These are phyloP conservation scores for Geotrichum klebahnii DNA, from an alignment of 1,139 yeast species.

Conservation along the genomic window DNA sequence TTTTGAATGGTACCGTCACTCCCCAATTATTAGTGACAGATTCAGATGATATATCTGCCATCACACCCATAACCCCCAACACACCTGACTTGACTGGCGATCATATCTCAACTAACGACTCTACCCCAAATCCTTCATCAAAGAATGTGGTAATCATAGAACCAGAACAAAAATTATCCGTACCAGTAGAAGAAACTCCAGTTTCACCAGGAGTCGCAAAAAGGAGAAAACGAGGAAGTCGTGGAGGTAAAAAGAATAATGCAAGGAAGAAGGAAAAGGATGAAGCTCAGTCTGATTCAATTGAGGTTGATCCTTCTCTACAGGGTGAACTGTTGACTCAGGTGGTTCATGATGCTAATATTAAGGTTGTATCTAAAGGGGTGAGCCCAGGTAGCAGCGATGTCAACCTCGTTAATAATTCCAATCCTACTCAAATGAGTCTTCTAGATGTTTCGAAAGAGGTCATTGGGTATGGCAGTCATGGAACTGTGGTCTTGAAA, in stretches of 20 bases:
- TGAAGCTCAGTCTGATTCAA: constrained; percentile 9
- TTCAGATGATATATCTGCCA: neutral
- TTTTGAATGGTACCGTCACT: neutral
- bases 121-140: neutral
- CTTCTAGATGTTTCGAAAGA: constrained; percentile 64
- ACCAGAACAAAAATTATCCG: constrained; percentile 20
- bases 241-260: constrained; percentile 69
- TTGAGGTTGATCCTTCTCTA: constrained; percentile 9
- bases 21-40: constrained; percentile 1
- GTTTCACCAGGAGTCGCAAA: constrained; percentile 33
- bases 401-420: neutral
- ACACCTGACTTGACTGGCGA: neutral
- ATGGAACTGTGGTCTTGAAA: constrained; percentile 89
- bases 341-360: constrained; percentile 19
- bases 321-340: constrained; percentile 12
- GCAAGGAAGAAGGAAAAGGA: constrained; percentile 15
- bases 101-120: neutral
- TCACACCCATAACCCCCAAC: neutral
- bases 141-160: constrained; percentile 27
- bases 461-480: constrained; percentile 89
- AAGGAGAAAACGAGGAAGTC: constrained; percentile 75
- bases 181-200: constrained; percentile 7
- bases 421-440: constrained; percentile 35
- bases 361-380: constrained; percentile 1
- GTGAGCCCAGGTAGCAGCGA: constrained; percentile 1